Conservation (phyloP, 73 alveolate genomes). For the Paramecium sonneborni region DNA sequence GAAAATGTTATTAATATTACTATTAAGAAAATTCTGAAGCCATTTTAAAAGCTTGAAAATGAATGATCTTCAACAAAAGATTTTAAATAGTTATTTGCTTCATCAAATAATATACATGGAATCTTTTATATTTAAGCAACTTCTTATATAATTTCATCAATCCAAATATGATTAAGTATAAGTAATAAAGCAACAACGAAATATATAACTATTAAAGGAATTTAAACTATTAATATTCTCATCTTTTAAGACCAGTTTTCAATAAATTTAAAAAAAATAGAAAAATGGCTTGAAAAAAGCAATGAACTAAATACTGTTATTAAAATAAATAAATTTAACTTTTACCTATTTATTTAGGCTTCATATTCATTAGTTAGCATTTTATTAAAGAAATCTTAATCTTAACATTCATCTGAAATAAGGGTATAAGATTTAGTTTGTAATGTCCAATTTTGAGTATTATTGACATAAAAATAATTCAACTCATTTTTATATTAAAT, state of each 20-base stretch:
- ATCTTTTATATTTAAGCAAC: neutral
- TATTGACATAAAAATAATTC: neutral
- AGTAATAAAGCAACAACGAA: too few relatives aligned
- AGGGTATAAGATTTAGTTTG: neutral
- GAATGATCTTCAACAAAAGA: neutral
- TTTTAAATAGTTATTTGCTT: neutral
- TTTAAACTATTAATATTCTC: too few relatives aligned
- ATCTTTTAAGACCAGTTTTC: too few relatives aligned
- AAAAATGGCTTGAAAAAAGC: too few relatives aligned
- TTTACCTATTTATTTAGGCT: too few relatives aligned
- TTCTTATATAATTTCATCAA: neutral
- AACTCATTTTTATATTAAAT: neutral
- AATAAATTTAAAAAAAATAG: too few relatives aligned
- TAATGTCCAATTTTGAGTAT: neutral
- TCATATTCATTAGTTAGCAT: neutral
- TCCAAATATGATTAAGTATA: neutral
- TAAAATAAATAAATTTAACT: too few relatives aligned
- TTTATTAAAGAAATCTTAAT: neutral
- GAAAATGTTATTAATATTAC: too few relatives aligned
- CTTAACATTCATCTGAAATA: neutral
- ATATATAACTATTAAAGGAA: too few relatives aligned
- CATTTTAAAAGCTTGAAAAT: neutral
- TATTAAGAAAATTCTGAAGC: too few relatives aligned
- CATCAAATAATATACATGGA: neutral
- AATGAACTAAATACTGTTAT: too few relatives aligned